These are phyloP conservation scores for Raddia distichophylla DNA, from an alignment of 176 grass and related monocot species.

Conservation along the genomic window DNA sequence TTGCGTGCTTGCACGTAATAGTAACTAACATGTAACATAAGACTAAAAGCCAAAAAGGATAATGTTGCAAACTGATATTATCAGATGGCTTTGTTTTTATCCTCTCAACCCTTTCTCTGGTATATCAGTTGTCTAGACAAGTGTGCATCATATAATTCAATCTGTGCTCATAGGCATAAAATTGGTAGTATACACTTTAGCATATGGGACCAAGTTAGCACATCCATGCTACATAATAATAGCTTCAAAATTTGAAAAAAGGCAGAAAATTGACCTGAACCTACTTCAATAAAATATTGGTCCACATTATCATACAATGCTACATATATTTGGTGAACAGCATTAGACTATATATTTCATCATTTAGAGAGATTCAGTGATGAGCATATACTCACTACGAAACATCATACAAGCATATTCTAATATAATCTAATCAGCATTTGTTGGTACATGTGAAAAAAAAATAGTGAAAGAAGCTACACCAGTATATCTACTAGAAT, in stretches of 20 bases:
- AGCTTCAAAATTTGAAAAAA: conserved; percentile 3
- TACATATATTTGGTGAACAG: neutral
- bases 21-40: conserved; percentile 28
- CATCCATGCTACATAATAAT: conserved; percentile 13
- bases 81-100: neutral
- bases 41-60: conserved; percentile 2
- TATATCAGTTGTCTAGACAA: neutral
- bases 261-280: neutral
- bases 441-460: neutral
- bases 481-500: neutral
- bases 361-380: neutral
- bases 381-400: neutral
- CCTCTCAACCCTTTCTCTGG: neutral
- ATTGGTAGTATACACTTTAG: neutral
- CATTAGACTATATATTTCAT: neutral
- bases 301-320: conserved; percentile 7
- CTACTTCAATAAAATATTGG: conserved; percentile 16
- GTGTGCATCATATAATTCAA: neutral
- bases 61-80: conserved; percentile 25
- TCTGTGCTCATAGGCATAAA: neutral
- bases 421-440: neutral
- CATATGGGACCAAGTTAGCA: neutral
- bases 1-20: too few species aligned
- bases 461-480: neutral
- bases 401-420: conserved; percentile 13